Evolutionary conservation across 768 basidiomycete genomes (phyloP).

Genomic region (Pleurotus salmoneostramineus): DNA sequence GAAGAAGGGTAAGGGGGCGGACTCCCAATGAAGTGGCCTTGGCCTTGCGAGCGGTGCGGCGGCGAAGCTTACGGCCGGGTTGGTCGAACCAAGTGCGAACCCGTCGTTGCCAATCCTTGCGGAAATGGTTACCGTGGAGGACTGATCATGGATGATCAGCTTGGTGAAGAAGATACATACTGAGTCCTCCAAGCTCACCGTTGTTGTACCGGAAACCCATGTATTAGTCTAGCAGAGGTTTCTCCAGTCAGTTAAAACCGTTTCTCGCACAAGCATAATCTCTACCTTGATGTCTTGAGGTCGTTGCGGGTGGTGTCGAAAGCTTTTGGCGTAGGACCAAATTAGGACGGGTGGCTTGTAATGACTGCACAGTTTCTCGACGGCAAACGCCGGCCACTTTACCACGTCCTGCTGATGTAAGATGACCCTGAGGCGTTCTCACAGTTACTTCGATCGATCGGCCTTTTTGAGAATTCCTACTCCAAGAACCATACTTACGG

Average conservation of each 20-base stretch:
- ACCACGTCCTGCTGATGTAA: too few relatives aligned
- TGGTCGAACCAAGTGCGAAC: conserved; percentile 99
- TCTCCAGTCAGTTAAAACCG: not conserved
- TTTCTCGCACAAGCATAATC: not conserved
- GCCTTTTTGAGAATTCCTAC: too few relatives aligned
- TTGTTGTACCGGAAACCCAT: conserved; percentile 85
- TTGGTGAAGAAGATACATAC: not conserved
- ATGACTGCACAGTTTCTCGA: conserved; percentile 31
- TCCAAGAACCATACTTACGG: too few relatives aligned
- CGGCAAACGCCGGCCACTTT: conserved; percentile 27
- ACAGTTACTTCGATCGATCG: too few relatives aligned
- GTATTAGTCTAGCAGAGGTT: conserved; percentile 34
- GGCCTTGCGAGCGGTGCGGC: conserved; percentile 86
- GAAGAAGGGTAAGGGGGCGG: conserved; percentile 86
- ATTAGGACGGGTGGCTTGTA: conserved; percentile 34
- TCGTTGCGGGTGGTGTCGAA: conserved; percentile 30
- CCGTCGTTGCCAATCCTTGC: conserved; percentile 98
- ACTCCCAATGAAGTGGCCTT: conserved; percentile 92
- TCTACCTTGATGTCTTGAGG: conserved; percentile 41
- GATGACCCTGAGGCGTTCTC: too few relatives aligned
- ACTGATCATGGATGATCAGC: conserved; percentile 35
- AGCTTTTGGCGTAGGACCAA: conserved; percentile 14
- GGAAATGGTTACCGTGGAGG: conserved; percentile 93
- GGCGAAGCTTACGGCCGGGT: conserved; percentile 94
- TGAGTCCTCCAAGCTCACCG: conserved; percentile 40